Evolutionary conservation across 345 rosid species (phyloP).

Genomic region (Eucalyptus guilfoylei): DNA sequence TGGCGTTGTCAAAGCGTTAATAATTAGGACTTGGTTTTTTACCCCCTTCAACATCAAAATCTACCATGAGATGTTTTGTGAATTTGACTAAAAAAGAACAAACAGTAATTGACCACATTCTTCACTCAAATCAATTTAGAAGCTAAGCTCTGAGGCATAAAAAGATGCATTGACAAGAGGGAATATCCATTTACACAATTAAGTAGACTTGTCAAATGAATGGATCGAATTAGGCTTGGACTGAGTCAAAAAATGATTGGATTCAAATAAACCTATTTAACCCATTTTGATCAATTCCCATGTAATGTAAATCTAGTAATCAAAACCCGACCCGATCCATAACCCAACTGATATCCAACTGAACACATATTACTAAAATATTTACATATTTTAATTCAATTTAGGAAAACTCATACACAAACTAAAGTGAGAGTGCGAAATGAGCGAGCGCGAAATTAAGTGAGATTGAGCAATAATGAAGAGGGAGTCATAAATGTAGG

Average conservation of each 20-base stretch:
- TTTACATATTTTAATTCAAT: not conserved
- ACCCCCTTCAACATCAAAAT: not conserved
- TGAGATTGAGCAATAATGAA: not conserved
- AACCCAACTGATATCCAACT: not conserved
- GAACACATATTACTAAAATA: not conserved
- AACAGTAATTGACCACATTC: not conserved
- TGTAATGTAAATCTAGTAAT: too few relatives aligned
- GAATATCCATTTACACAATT: not conserved
- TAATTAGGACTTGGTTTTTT: not conserved
- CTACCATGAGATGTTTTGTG: not conserved
- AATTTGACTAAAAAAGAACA: not conserved
- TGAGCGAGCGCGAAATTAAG: too few relatives aligned
- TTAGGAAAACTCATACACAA: not conserved
- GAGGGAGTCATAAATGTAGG: too few relatives aligned
- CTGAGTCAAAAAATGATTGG: too few relatives aligned
- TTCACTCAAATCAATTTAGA: not conserved
- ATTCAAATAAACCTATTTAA: too few relatives aligned
- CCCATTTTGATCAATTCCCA: too few relatives aligned
- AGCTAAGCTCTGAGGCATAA: not conserved
- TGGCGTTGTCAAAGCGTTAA: not conserved
- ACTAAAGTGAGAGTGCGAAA: not conserved
- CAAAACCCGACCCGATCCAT: not conserved
- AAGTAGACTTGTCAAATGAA: not conserved
- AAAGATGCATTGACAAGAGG: not conserved
- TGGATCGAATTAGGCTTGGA: too few relatives aligned